Evolutionary conservation across 2,329 filamentous ascomycete species (phyloP).

Genomic region (Emericellopsis atlantica): DNA sequence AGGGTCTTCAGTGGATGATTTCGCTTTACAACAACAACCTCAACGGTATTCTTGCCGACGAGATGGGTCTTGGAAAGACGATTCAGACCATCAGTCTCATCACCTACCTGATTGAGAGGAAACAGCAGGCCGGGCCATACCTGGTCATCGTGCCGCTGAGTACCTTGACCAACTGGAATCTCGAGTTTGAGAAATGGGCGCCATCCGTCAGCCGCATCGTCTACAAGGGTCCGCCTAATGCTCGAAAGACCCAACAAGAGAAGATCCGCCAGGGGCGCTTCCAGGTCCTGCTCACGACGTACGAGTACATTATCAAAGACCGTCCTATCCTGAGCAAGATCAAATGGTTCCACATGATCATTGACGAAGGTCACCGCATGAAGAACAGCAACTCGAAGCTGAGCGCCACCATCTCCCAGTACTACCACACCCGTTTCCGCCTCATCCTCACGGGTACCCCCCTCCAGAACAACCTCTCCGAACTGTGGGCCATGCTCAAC

Average conservation of each 20-base stretch:
- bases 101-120: slow-evolving; percentile 93
- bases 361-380: slow-evolving; percentile 99
- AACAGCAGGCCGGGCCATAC: slow-evolving; percentile 83
- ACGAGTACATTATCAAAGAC: slow-evolving; percentile 99
- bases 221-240: slow-evolving; percentile 88
- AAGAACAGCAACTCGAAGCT: slow-evolving; percentile 97
- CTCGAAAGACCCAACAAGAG: slow-evolving; percentile 81
- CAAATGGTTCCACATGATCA: slow-evolving; percentile 99
- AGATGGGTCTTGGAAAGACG: slow-evolving; percentile 99
- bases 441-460: slow-evolving; percentile 96
- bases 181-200: slow-evolving; percentile 98
- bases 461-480: slow-evolving; percentile 89
- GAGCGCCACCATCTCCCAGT: slow-evolving; percentile 85
- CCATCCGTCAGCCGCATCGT: slow-evolving; percentile 77
- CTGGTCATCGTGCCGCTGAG: slow-evolving; percentile 93
- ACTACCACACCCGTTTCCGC: slow-evolving; percentile 90
- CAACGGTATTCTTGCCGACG: slow-evolving; percentile 95
- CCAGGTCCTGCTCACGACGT: slow-evolving; percentile 92
- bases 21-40: slow-evolving; percentile 99
- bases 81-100: slow-evolving; percentile 98
- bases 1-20: slow-evolving; percentile 99
- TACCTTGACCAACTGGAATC: slow-evolving; percentile 96
- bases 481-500: slow-evolving; percentile 96
- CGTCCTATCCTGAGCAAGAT: slow-evolving; percentile 91
- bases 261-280: slow-evolving; percentile 91